Percentiles rank a stretch among this genome's conserved stretches.
phyloP scores from a whole-genome alignment of 2,329 filamentous ascomycete genomes.

The Fusarium protoensiforme region DNA sequence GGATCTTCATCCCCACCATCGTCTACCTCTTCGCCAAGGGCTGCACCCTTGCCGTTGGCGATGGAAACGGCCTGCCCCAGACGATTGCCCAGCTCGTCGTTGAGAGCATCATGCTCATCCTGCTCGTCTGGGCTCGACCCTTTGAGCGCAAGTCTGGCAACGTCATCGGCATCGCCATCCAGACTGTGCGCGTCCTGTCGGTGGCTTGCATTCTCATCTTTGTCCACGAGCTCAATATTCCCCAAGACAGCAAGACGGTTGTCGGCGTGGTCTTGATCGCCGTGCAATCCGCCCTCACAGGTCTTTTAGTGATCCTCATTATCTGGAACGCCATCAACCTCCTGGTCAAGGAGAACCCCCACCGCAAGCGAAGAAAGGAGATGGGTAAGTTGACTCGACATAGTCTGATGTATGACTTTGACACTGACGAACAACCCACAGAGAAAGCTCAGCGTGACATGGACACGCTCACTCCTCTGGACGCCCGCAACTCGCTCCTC shows the following conservation, averaged over 20 bases:
- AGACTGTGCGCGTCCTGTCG: constrained; percentile 88
- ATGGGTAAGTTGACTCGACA: constrained; percentile 71
- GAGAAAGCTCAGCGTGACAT: constrained; percentile 81
- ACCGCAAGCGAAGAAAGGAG: constrained; percentile 88
- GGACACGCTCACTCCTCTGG: constrained; percentile 86
- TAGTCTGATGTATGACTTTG: not conserved
- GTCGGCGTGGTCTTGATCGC: constrained; percentile 93
- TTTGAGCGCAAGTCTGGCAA: constrained; percentile 89
- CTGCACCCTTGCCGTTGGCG: constrained; percentile 82
- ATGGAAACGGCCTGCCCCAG: constrained; percentile 87
- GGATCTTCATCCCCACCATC: constrained; percentile 92
- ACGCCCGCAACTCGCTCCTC: constrained; percentile 87
- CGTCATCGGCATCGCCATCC: constrained; percentile 93
- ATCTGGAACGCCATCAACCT: constrained; percentile 87
- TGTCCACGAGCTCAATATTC: constrained; percentile 90
- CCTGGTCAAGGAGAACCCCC: constrained; percentile 88
- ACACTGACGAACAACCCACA: constrained; percentile 52
- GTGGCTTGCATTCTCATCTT: constrained; percentile 92
- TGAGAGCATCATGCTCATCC: constrained; percentile 80
- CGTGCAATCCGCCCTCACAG: constrained; percentile 88
- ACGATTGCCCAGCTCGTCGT: constrained; percentile 82
- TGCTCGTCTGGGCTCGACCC: constrained; percentile 87
- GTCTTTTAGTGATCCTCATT: constrained; percentile 85
- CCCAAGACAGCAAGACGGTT: constrained; percentile 92
- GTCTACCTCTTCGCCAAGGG: constrained; percentile 92